Evolutionary conservation across 306 rosid species (phyloP), one percentile per base, ranked within the genome.

Genomic region (Lablab purpureus): DNA sequence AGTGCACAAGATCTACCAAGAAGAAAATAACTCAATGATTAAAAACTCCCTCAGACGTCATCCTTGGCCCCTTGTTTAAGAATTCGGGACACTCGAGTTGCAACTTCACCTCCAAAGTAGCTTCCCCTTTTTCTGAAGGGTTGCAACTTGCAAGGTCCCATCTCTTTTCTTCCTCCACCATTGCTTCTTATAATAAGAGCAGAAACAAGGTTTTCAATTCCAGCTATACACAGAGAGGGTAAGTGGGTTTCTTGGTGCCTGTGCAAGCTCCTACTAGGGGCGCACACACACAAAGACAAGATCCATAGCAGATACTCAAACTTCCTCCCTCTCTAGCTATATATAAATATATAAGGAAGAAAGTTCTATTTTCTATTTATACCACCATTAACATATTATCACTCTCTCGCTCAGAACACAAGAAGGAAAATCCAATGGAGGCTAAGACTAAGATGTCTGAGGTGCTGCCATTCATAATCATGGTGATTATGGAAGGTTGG

Each of bases 401-500:
- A 67, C n/a, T 40, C 17, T 19, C 6, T 23, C 7, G 55, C 47
- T 55, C 10, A 69, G 27, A 18, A 3, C 51, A 56, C 36, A 71
- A 40, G 18, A 30, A 49, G 41, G 7, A 50, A 25, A 69, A 41
- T 12, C 23, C 14, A 64, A 76, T 84, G 84, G 86, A 73, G 75
- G 79, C 54, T 62, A 81, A 55, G 75, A 69, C 60, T 40, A 73
- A 46, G 34, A 22, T 69, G 86, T 63, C 7, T 50, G 93, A 83
- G 59, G 45, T 83, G 63, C 13, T 92, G 10, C 85, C 91, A 25
- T 90, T 92, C 43, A 67, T 77, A 60, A 76, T 76, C 49, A 87
- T 90, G 96, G 96, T 88, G 81, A 68, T 72, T 36, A 85, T 90
- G 89, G 97, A 92, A 77, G 96, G 91, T 1, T 87, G 91, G 77